A percentile compares a stretch with the other conserved stretches of the same genome.
Evolutionary conservation across 768 basidiomycete genomes (phyloP).

Genomic region (Boletus sp.): DNA sequence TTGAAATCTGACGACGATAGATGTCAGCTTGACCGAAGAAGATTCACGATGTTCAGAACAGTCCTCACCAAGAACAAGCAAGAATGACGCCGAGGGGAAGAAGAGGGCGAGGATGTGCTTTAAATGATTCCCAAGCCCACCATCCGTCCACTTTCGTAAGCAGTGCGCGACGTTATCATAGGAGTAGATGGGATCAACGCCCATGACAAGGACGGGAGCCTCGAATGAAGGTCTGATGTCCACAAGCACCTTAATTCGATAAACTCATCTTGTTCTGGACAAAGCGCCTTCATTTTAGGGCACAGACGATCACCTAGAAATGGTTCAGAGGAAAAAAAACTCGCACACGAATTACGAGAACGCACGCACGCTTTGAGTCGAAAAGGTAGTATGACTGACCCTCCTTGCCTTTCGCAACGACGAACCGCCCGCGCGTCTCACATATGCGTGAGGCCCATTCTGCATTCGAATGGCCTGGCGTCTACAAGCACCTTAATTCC

Average conservation of each 20-base stretch:
- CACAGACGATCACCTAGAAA: slow-evolving; percentile 5
- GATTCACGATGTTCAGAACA: neutral
- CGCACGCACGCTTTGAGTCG: slow-evolving; percentile 5
- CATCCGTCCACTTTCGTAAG: neutral
- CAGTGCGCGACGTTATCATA: neutral
- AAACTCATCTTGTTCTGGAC: neutral
- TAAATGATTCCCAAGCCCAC: neutral
- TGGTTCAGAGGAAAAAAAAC: neutral
- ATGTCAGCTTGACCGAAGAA: neutral
- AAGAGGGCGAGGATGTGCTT: neutral
- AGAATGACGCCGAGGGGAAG: neutral
- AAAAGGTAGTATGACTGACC: slow-evolving; percentile 1
- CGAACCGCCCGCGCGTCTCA: too few species aligned
- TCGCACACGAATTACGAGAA: neutral
- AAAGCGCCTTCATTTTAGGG: neutral
- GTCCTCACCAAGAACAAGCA: neutral
- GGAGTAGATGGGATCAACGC: slow-evolving; percentile 1
- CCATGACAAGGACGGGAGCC: neutral
- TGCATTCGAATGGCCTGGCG: neutral
- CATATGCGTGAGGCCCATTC: too few species aligned
- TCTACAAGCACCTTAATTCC: neutral
- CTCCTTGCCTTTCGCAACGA: slow-evolving; percentile 4
- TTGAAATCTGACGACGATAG: neutral
- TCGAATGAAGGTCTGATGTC: neutral
- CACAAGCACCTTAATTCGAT: neutral